Conservation (phyloP, 192 early-diverging fungal genomes). For the Backusella sp. region DNA sequence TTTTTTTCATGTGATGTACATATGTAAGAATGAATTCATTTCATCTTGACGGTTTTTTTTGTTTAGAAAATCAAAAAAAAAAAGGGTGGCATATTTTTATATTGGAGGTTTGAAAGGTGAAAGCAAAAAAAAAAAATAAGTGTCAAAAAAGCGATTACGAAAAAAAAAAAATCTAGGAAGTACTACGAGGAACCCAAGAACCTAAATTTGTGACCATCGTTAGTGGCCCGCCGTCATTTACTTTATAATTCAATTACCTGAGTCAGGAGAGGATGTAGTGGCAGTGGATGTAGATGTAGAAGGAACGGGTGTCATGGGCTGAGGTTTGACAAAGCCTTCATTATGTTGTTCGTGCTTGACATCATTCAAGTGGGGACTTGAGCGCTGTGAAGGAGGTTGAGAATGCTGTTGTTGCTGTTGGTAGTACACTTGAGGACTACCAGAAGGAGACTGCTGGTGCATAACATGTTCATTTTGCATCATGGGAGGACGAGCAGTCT, state of each 20-base stretch:
- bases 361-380: conserved; percentile 19
- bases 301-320: conserved; percentile 37
- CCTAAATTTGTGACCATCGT: not conserved
- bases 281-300: conserved; percentile 30
- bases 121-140: not conserved
- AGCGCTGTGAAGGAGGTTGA: conserved; percentile 3
- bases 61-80: conserved; percentile 2
- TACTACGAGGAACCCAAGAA: conserved; percentile 14
- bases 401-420: conserved; percentile 16
- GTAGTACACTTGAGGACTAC: conserved; percentile 21
- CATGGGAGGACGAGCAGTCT: conserved; percentile 16
- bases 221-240: not conserved
- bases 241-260: conserved; percentile 20
- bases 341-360: conserved; percentile 11
- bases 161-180: conserved; percentile 6
- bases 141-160: not conserved
- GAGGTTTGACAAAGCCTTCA: conserved; percentile 14
- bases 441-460: conserved; percentile 7
- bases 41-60: not conserved
- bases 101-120: not conserved
- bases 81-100: not conserved
- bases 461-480: conserved; percentile 8
- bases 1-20: not conserved
- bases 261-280: conserved; percentile 39
- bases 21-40: not conserved